Evolutionary conservation across 352 stramenopile genomes (phyloP), one percentile per base, ranked within the genome.

Genomic region (Globisporangium megalacanthum): DNA sequence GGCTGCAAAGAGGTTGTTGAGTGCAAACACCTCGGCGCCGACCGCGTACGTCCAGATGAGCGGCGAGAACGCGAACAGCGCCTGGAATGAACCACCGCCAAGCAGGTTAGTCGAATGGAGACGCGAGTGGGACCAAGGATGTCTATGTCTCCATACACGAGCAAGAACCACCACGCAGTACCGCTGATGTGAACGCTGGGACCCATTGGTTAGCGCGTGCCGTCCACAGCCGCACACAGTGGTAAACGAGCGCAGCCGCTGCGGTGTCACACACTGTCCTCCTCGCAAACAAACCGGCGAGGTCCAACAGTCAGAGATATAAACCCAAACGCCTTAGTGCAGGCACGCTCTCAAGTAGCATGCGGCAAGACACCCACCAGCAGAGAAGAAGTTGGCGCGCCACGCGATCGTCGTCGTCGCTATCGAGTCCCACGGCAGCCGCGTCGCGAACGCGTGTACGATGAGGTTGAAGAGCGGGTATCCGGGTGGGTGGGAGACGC

Each of bases 11-110:
- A 97, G 64, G 51, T 98, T 98, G 66, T 99, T 98, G n/a, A 99
- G 75, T 6, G 94, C 86, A 68, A 99, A 99, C 13, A 99, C 96
- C 77, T 99, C 96, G 37, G 94, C 87, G 8, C 90, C 87, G 36
- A 94, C 82, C 1, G 90, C 88, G 67, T 99, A 98, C 53, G 93
- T 93, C 96, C 96, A 99, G 10, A 96, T 83, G 19, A 98, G 69
- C 22, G 94, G 92, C 10, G 87, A 97, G 56, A 97, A 97, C n/a
- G 89, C 80, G 61, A 93, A 97, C 4, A 97, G 56, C 17, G 77
- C 74, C 73, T 82, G 73, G 22, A 6, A 52, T 51, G 20, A 46
- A 25, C 17, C n/a, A n/a, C n/a, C n/a, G n/a, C n/a, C n/a, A n/a
- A n/a, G n/a, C n/a, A n/a, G n/a, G n/a, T n/a, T n/a, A n/a, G n/a